phyloP scores from a whole-genome alignment of 306 rosid species.

The Cotoneaster glaucophyllus region DNA sequence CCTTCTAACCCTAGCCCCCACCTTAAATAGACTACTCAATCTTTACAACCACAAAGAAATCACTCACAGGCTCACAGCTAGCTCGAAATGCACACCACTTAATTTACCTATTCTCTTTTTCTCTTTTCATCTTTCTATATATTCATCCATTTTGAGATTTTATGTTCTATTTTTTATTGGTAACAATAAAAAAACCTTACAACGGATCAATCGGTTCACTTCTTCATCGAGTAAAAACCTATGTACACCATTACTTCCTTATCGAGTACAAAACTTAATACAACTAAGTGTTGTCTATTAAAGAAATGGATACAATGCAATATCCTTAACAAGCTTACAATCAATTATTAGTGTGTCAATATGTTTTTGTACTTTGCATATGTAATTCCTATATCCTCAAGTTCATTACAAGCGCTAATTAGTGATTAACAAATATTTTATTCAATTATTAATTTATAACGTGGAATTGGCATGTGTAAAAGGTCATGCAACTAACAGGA shows the following conservation, averaged over 20 bases:
- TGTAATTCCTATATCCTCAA: background rate
- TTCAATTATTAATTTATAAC: background rate
- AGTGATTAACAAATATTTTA: background rate
- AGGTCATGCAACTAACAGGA: background rate
- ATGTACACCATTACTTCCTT: background rate
- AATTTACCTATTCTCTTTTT: background rate
- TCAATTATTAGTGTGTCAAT: background rate
- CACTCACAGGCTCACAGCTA: background rate
- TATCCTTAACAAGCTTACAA: background rate
- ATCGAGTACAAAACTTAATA: background rate
- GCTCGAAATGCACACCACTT: background rate
- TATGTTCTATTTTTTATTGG: background rate
- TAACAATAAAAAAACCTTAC: background rate
- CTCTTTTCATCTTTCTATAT: background rate
- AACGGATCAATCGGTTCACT: background rate
- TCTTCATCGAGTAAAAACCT: background rate
- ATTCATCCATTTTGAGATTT: background rate
- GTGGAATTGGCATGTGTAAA: background rate
- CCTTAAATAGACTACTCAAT: conserved; percentile 27
- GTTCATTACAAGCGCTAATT: background rate
- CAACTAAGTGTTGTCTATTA: background rate
- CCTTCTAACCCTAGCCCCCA: conserved; percentile 27
- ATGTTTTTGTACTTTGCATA: background rate
- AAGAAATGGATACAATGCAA: background rate
- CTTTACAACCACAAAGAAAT: conserved; percentile 8